Percentiles rank a stretch among this genome's conserved stretches.
phyloP scores from a whole-genome alignment of 2,329 filamentous ascomycete species.

The Raffaelea albimanens region DNA sequence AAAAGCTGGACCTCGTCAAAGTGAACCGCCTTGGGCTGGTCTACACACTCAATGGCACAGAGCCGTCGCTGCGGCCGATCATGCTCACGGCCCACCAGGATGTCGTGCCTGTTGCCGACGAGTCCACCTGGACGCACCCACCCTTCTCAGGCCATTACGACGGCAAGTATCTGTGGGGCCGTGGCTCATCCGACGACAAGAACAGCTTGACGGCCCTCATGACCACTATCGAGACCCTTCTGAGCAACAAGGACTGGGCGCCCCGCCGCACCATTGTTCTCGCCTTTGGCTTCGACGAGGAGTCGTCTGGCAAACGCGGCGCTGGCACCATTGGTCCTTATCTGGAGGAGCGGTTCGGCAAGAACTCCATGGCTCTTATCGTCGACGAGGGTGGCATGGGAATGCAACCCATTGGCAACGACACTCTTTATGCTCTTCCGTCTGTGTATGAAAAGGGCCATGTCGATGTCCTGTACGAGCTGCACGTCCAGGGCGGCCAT shows the following conservation, averaged over 20 bases:
- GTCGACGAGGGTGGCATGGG: slow-evolving; percentile 49
- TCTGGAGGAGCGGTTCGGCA: slow-evolving; percentile 40
- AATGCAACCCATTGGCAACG: slow-evolving; percentile 28
- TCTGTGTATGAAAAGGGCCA: slow-evolving; percentile 53
- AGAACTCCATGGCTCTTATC: slow-evolving; percentile 44
- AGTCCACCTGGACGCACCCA: slow-evolving; percentile 49
- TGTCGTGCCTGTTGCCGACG: slow-evolving; percentile 47
- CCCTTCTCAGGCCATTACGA: slow-evolving; percentile 51
- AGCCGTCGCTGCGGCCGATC: slow-evolving; percentile 40
- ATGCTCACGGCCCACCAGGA: slow-evolving; percentile 57
- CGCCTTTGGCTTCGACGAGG: slow-evolving; percentile 56
- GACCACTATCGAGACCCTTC: slow-evolving; percentile 44
- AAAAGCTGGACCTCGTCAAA: slow-evolving; percentile 34
- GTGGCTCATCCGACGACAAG: slow-evolving; percentile 52
- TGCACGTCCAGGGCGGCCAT: slow-evolving; percentile 51
- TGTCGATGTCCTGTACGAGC: slow-evolving; percentile 45
- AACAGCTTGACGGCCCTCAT: slow-evolving; percentile 48
- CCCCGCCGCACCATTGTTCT: slow-evolving; percentile 48
- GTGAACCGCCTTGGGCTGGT: slow-evolving; percentile 51
- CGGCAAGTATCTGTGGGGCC: slow-evolving; percentile 50
- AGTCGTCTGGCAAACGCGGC: slow-evolving; percentile 42
- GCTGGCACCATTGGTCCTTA: slow-evolving; percentile 35
- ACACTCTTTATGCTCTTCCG: slow-evolving; percentile 40
- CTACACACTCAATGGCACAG: slow-evolving; percentile 46
- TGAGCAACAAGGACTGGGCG: slow-evolving; percentile 35